Base-by-base conservation (phyloP, 345 rosid genomes). In the Linum trigynum region DNA sequence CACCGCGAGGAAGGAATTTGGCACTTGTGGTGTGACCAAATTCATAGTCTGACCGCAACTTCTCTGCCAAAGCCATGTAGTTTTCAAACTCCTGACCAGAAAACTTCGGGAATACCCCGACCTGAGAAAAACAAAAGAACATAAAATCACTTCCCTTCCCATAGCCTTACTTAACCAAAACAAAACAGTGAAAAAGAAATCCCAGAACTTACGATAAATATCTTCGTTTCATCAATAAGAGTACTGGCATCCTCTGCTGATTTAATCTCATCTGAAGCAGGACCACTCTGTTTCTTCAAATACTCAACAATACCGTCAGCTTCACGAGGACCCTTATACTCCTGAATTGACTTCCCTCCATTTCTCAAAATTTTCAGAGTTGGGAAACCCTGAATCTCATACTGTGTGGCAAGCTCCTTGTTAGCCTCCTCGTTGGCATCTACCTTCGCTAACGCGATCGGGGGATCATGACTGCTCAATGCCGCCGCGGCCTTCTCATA, bases 271-370 rank as follows among this genome's bases (percentile, higher is more conserved):
- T 66, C 75, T 23, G 97, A 94, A 71, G 99, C 87, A 72, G 97
- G 97, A 5, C 99, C 99, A 53, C 85, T 88, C 69, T 88, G 97
- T 75, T 83, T 88, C 82, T 88, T 90, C 74, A 94, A 67, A 66
- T 88, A 94, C 61, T 75, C 77, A 58, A 80, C 87, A 55, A 94
- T 94, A 55, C 97, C 99, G 0, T 84, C 90, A 1, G 97, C 99
- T 2, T 94, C 91, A 5, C 97, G 95, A 65, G 99, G 99, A 38
- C 99, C 99, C 39, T 94, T 91, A 77, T 85, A 94, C 2, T 94
- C 97, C 72, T 91, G 96, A 81, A 77, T 40, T 12, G 55, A 36
- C 66, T 89, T 89, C 5, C 99, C 97, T 67, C 92, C 92, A 57
- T 89, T 81, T 74, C 97, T 85, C 64, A 94, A 62, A 69, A 94